These are phyloP conservation scores for Diaporthe capsici DNA, from an alignment of 2,329 filamentous ascomycete species.

Conservation along the genomic window DNA sequence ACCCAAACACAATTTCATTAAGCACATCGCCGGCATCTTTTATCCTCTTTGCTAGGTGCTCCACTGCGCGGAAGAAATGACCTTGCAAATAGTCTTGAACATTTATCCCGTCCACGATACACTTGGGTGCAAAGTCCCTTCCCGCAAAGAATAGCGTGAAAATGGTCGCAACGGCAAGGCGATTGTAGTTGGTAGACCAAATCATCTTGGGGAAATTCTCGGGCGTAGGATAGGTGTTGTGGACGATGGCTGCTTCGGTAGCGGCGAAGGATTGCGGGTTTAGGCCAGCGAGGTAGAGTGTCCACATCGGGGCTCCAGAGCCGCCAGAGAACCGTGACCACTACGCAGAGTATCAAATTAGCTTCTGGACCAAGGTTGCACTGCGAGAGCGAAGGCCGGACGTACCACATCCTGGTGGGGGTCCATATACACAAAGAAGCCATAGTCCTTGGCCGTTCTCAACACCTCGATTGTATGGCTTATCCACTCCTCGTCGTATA, in stretches of 20 bases:
- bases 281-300: slow-evolving; percentile 91
- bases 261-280: slow-evolving; percentile 87
- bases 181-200: slow-evolving; percentile 97
- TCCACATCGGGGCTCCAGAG: slow-evolving; percentile 98
- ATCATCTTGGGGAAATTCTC: slow-evolving; percentile 97
- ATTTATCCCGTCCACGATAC: slow-evolving; percentile 93
- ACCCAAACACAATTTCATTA: slow-evolving; percentile 89
- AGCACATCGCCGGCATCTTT: slow-evolving; percentile 91
- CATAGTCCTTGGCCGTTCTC: slow-evolving; percentile 87
- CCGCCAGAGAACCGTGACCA: slow-evolving; percentile 97
- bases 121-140: slow-evolving; percentile 93
- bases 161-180: slow-evolving; percentile 88
- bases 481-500: slow-evolving; percentile 95
- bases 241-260: slow-evolving; percentile 93
- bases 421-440: slow-evolving; percentile 98
- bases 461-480: slow-evolving; percentile 89
- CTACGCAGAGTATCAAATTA: slow-evolving; percentile 54
- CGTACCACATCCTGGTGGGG: slow-evolving; percentile 96
- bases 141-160: slow-evolving; percentile 97
- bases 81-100: slow-evolving; percentile 95
- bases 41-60: slow-evolving; percentile 86
- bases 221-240: slow-evolving; percentile 91
- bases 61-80: slow-evolving; percentile 86
- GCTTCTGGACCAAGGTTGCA: slow-evolving; percentile 40
- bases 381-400: slow-evolving; percentile 45